These are phyloP conservation scores for Bondarzewia mesenterica DNA, from an alignment of 1,284 basidiomycete species.

Conservation along the genomic window DNA sequence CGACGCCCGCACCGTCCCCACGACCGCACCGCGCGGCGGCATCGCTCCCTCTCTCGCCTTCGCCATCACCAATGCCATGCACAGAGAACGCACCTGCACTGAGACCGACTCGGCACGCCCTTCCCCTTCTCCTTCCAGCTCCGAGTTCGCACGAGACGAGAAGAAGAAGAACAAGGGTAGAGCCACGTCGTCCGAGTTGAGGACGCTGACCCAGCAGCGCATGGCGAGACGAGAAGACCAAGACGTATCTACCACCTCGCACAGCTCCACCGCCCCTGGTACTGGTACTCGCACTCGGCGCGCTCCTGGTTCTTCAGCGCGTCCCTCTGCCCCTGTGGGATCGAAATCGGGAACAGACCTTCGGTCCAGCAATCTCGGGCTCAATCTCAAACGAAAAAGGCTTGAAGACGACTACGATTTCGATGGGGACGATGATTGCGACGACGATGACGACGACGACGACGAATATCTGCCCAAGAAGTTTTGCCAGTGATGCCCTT, in stretches of 20 bases:
- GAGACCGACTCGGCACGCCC: background rate
- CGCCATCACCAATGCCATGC: background rate
- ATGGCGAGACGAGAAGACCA: background rate
- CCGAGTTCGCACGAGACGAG: background rate
- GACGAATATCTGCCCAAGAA: no score
- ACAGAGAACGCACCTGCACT: background rate
- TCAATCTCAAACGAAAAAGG: background rate
- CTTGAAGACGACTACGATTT: background rate
- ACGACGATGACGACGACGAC: no score
- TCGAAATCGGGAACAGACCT: no score
- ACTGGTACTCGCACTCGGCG: background rate
- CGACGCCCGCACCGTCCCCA: background rate
- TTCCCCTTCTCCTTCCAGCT: background rate
- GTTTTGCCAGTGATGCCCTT: no score
- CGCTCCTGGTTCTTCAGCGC: background rate
- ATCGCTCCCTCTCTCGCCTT: background rate
- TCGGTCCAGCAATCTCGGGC: no score
- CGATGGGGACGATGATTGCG: no score
- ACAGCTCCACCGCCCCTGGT: background rate
- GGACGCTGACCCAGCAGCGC: no score
- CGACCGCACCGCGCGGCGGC: background rate
- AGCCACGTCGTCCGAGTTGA: background rate
- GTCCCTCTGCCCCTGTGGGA: background rate
- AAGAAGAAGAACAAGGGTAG: background rate
- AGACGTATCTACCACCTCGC: no score